phyloP scores from a whole-genome alignment of 2,329 filamentous ascomycete genomes.

The Trichoderma lentiforme region DNA sequence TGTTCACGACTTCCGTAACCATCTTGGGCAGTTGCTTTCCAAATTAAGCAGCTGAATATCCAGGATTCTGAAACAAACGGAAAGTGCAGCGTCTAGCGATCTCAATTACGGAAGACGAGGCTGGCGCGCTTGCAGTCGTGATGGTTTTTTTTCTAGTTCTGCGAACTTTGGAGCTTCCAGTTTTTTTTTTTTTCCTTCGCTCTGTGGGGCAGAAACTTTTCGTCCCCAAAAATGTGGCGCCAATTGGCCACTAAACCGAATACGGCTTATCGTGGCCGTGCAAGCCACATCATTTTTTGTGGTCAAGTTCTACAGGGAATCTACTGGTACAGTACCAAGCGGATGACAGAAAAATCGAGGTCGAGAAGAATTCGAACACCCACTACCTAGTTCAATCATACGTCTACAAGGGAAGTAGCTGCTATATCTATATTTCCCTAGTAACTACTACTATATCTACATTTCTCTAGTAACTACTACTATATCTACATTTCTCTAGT shows the following conservation, averaged over 20 bases:
- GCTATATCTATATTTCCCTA: too few species aligned
- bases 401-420: too few species aligned
- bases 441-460: too few species aligned
- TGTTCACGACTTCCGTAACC: slow-evolving; percentile 46
- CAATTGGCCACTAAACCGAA: slow-evolving; percentile 10
- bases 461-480: too few species aligned
- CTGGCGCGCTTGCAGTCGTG: slow-evolving; percentile 13
- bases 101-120: slow-evolving; percentile 3
- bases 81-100: neutral
- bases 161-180: slow-evolving; percentile 20
- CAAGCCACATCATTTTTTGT: slow-evolving; percentile 1
- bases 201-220: slow-evolving; percentile 23
- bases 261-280: neutral
- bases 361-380: too few species aligned
- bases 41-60: slow-evolving; percentile 3
- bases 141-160: slow-evolving; percentile 19
- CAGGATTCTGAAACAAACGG: neutral
- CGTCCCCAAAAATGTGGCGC: slow-evolving; percentile 19
- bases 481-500: too few species aligned
- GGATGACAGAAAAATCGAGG: too few species aligned
- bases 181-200: slow-evolving; percentile 24
- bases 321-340: too few species aligned
- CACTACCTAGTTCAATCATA: too few species aligned
- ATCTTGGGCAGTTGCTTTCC: slow-evolving; percentile 26
- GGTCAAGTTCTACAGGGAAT: too few species aligned